These are phyloP conservation scores for Uronychia setigera DNA, from an alignment of 73 alveolate genomes.

Conservation along the genomic window DNA sequence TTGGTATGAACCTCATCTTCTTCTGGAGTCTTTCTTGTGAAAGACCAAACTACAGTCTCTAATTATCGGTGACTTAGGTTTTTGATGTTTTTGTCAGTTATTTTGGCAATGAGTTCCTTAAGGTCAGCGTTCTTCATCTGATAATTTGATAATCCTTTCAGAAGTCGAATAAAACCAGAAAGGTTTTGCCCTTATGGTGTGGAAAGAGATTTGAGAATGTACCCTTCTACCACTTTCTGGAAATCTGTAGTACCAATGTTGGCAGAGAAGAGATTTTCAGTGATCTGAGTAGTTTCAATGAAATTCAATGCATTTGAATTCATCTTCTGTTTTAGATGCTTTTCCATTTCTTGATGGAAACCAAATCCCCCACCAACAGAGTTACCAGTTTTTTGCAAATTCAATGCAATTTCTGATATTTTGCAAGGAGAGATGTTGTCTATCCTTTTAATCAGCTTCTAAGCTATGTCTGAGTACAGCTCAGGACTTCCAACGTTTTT, in stretches of 20 bases:
- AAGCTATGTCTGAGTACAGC: conserved; percentile 28
- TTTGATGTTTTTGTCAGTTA: conserved; percentile 11
- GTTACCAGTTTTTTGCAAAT: conserved; percentile 26
- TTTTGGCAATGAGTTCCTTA: conserved; percentile 3
- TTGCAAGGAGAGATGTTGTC: conserved; percentile 5
- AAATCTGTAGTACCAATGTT: conserved; percentile 55
- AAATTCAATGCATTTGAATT: conserved; percentile 1
- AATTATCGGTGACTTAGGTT: conserved; percentile 32
- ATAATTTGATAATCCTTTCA: conserved; percentile 32
- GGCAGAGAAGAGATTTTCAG: conserved; percentile 23
- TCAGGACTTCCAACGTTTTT: conserved; percentile 44
- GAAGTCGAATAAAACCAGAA: conserved; percentile 3
- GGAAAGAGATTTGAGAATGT: not conserved
- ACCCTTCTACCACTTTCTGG: conserved; percentile 37
- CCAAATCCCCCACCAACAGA: conserved; percentile 62
- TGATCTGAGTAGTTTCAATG: conserved; percentile 7
- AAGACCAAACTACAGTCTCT: conserved; percentile 45
- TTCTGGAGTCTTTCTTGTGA: conserved; percentile 32
- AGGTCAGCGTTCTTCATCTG: conserved; percentile 23
- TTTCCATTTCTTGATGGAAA: conserved; percentile 53
- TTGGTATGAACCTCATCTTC: no score
- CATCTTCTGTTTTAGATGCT: conserved; percentile 19
- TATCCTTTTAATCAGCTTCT: conserved; percentile 14
- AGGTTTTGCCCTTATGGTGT: conserved; percentile 28
- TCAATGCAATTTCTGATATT: conserved; percentile 30